Conservation (phyloP, 345 rosid genomes). For the Lenwebbia sp. region DNA sequence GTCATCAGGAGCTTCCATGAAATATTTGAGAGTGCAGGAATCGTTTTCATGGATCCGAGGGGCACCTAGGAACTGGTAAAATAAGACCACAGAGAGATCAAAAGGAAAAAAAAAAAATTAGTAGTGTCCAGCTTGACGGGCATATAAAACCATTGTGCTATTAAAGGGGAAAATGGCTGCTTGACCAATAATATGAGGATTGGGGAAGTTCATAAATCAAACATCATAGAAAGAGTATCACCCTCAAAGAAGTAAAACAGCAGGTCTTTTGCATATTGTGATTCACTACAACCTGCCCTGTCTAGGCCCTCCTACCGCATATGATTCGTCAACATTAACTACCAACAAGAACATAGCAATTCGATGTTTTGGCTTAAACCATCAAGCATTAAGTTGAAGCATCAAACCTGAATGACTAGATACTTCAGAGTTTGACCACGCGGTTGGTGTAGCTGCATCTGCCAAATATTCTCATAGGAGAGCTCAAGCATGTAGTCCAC, state of each 20-base stretch:
- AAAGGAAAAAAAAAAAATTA: background rate
- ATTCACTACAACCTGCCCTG: background rate
- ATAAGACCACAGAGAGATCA: background rate
- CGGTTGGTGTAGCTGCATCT: constrained; percentile 9
- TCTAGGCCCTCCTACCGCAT: background rate
- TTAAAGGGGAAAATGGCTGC: background rate
- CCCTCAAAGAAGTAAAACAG: background rate
- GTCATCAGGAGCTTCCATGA: constrained; percentile 16
- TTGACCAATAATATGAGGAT: background rate
- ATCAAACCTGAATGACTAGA: constrained; percentile 24
- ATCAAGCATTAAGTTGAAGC: background rate
- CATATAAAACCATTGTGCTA: background rate
- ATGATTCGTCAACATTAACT: background rate
- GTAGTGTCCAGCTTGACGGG: background rate
- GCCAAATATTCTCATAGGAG: constrained; percentile 21
- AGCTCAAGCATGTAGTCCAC: constrained; percentile 20
- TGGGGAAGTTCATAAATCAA: background rate
- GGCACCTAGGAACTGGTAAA: constrained; percentile 16
- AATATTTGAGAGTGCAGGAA: background rate
- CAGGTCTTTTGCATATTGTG: background rate
- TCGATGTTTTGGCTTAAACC: background rate
- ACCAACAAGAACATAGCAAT: background rate
- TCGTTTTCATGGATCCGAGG: constrained; percentile 17
- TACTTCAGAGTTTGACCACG: background rate
- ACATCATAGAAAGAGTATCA: background rate